A percentile compares a stretch with the other conserved stretches of the same genome.
phyloP scores from a whole-genome alignment of 2,329 filamentous ascomycete species.

The Helotiales sp. region DNA sequence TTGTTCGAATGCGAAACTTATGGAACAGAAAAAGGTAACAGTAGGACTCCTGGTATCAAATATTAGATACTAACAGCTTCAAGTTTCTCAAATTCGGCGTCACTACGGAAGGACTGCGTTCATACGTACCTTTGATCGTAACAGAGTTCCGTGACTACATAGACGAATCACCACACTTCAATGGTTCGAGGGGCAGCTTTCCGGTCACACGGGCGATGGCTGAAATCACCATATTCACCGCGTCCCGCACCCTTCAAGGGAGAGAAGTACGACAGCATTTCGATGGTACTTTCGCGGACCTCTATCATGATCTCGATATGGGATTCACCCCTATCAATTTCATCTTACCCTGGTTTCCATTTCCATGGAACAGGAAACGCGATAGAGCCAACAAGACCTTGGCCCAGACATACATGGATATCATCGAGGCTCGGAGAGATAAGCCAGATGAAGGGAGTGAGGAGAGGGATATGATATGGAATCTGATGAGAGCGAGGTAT shows the following conservation, averaged over 20 bases:
- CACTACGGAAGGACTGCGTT: conserved; percentile 68
- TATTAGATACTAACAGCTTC: too few species aligned
- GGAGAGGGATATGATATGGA: conserved; percentile 74
- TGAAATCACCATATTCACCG: conserved; percentile 85
- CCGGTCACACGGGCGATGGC: conserved; percentile 77
- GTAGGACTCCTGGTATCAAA: too few species aligned
- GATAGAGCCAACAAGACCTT: conserved; percentile 78
- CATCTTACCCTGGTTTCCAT: conserved; percentile 78
- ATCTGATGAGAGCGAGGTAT: conserved; percentile 77
- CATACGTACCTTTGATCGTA: conserved; percentile 74
- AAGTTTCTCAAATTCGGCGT: conserved; percentile 46
- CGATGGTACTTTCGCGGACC: conserved; percentile 72
- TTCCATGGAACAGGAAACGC: conserved; percentile 78
- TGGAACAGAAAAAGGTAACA: conserved; percentile 91
- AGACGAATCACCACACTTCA: conserved; percentile 63
- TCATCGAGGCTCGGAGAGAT: conserved; percentile 66
- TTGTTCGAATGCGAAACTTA: conserved; percentile 83
- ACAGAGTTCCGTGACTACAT: conserved; percentile 71
- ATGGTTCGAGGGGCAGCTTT: conserved; percentile 64
- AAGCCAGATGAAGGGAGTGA: conserved; percentile 53
- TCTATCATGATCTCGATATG: conserved; percentile 86
- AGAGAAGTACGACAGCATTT: conserved; percentile 77
- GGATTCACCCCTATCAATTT: conserved; percentile 88
- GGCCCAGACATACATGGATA: conserved; percentile 76
- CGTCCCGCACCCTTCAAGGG: conserved; percentile 80